Base-by-base conservation (phyloP, 2,329 filamentous ascomycete genomes). In the Aspergillus sp. region DNA sequence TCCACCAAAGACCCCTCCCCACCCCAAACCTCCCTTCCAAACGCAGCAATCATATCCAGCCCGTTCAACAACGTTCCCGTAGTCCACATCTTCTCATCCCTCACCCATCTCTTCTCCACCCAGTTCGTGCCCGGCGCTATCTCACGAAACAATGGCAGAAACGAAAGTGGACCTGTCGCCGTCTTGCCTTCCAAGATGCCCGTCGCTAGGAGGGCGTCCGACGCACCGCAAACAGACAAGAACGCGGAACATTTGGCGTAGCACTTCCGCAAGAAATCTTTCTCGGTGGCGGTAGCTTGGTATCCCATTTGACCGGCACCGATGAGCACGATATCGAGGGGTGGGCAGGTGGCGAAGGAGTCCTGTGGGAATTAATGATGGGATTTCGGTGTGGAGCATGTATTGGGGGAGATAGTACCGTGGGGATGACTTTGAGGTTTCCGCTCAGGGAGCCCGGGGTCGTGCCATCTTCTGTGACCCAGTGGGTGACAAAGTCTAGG, bases 51-150 rank as follows among this genome's bases (percentile, higher is more conserved):
- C 55, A 52, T 52, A 41, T 58, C 55, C 2, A 58, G 12, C 2
- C 55, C 55, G n/a, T 51, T 58, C 32, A 58, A 25, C 55, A 58
- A 28, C 19, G 21, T 15, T 8, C 55, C 55, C 12, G 55, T 58
- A n/a, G 47, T 58, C 55, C 55, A 58, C 21, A 58, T 32, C 23
- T 58, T 58, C 1, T n/a, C 47, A 51, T 57, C 55, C 4, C 15
- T 10, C 8, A 51, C 55, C 32, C 48, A 58, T 21, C 55, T 32
- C 55, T 58, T 58, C n/a, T 58, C 48, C 5, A 58, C 55, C 55
- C 55, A 58, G 21, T 30, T 52, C 0, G 32, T 41, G 0, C 47
- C 36, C 0, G 55, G 55, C 2, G 47, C 21, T 5, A 41, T 41
- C 21, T 58, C 17, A 7, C 47, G 36, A 25, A 55, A 32, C 39